A percentile compares a stretch with the other conserved stretches of the same genome.
Evolutionary conservation across 306 rosid species (phyloP).

Genomic region (Gastrolobium bilobum): DNA sequence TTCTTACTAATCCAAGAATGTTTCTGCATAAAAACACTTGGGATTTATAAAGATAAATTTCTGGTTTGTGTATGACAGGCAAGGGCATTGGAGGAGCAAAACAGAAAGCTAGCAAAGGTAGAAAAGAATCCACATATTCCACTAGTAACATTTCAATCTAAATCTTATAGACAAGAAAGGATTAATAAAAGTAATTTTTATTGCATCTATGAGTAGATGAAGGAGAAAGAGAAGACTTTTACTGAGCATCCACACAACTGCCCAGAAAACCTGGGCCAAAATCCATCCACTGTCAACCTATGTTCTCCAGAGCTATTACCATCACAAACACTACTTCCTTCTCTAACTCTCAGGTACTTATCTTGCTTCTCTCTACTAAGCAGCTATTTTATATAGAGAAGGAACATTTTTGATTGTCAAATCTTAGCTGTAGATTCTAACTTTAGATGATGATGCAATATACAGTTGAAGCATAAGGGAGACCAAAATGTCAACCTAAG

Average conservation of each 20-base stretch:
- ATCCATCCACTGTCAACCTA: conserved; percentile 54
- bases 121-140: conserved; percentile 28
- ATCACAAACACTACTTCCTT: conserved; percentile 51
- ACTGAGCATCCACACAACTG: conserved; percentile 46
- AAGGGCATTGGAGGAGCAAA: conserved; percentile 73
- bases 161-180: neutral
- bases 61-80: conserved; percentile 63
- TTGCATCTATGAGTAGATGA: conserved; percentile 55
- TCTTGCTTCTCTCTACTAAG: neutral
- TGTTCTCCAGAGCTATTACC: conserved; percentile 43
- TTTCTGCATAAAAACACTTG: conserved; percentile 14
- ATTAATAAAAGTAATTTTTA: neutral
- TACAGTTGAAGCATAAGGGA: neutral
- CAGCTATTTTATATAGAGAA: neutral
- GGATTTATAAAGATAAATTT: conserved; percentile 4
- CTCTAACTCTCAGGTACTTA: conserved; percentile 63
- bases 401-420: neutral
- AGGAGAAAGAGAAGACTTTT: conserved; percentile 60
- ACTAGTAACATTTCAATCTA: conserved; percentile 16
- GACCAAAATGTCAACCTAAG: conserved; percentile 3
- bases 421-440: neutral
- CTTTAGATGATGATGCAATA: neutral
- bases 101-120: conserved; percentile 75
- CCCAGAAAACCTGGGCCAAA: conserved; percentile 51
- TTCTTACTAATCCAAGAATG: neutral